Conservation (phyloP, 495 filamentous ascomycete genomes). For the Tetracladium setigerum region DNA sequence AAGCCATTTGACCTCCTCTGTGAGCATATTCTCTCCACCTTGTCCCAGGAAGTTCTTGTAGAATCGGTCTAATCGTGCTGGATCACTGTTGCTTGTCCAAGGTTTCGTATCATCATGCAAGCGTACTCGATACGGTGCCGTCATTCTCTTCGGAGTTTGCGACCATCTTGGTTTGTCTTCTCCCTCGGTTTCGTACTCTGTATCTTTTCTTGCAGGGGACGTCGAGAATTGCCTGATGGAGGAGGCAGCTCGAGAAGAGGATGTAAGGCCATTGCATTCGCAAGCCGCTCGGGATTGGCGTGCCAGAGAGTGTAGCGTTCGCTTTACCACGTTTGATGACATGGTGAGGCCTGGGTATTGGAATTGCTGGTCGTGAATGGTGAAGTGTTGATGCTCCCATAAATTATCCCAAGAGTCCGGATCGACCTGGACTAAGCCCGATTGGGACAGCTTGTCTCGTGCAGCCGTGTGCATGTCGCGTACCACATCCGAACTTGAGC, state of each 20-base stretch:
- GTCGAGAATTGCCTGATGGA: conserved; percentile 16
- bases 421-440: too few relatives aligned
- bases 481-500: neutral
- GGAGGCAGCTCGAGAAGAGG: neutral
- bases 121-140: conserved; percentile 57
- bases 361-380: neutral
- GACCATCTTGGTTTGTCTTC: conserved; percentile 66
- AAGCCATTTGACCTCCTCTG: conserved; percentile 92
- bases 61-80: conserved; percentile 60
- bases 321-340: conserved; percentile 15
- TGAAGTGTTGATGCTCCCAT: too few relatives aligned
- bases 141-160: conserved; percentile 69
- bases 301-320: conserved; percentile 8
- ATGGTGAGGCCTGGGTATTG: conserved; percentile 5
- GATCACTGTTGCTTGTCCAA: conserved; percentile 69
- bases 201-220: conserved; percentile 6
- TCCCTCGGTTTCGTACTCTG: conserved; percentile 27
- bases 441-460: too few relatives aligned
- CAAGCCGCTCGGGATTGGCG: conserved; percentile 4
- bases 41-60: conserved; percentile 65
- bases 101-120: conserved; percentile 35
- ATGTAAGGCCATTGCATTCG: conserved; percentile 3
- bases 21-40: conserved; percentile 62
- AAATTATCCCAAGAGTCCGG: too few relatives aligned
- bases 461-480: too few relatives aligned